Evolutionary conservation across 179 eudicot species (phyloP), one percentile per base, ranked within the genome.

Genomic region (Heliamphora pulchella): DNA sequence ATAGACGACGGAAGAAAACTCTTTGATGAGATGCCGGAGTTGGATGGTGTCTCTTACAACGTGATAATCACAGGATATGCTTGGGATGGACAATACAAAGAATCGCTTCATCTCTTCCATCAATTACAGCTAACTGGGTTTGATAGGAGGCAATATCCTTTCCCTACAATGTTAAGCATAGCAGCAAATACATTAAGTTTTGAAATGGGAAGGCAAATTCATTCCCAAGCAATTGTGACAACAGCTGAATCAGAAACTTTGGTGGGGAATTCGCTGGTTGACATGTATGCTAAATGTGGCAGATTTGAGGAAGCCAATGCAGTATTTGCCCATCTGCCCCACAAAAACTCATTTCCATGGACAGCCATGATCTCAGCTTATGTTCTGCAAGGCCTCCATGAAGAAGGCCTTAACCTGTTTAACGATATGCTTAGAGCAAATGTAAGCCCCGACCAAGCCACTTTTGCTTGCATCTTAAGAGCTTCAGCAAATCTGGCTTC

Each of bases 251-350:
- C 72, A 44, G 92, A 90, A 68, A 76, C 82, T 84, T 82, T 83
- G 79, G 91, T 91, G 17, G 91, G 87, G 43, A 91, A 93, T 81
- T 80, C 96, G 65, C 91, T 94, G 54, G 86, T 94, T 1, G 96
- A 94, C 86, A 93, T 91, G 98, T 94, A 94, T 80, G 97, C 94
- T 47, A 94, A 90, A 89, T 91, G 94, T 43, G 90, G 85, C 39
- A 81, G 74, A 80, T 91, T 91, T 78, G 85, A 86, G 78, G 92
- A 90, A 80, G 97, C 94, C 47, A 79, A 86, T 69, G 15, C 83
- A 58, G 71, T 93, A 61, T 93, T 93, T 79, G 83, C 77, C 61
- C 79, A 81, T 57, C 87, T 90, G 39, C 81, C 88, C 46, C 71
- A 58, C 58, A 88, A 78, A 82, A 88, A 87, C 83, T 80, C 91